A percentile compares a stretch with the other conserved stretches of the same genome.
phyloP scores from a whole-genome alignment of 2,329 filamentous ascomycete species.

The Penicillium decumbens region DNA sequence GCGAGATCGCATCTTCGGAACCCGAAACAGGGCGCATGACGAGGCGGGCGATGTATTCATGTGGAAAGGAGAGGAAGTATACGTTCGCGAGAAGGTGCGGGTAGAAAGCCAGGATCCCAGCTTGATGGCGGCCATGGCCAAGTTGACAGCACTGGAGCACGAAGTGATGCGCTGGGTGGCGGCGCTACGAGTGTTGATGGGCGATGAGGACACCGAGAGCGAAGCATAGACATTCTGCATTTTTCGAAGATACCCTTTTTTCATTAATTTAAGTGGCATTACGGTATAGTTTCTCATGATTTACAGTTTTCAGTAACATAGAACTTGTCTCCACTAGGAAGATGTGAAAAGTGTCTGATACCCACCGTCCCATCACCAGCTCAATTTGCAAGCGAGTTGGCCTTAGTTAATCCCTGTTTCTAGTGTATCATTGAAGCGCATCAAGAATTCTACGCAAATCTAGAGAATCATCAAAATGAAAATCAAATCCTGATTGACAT shows the following conservation, averaged over 20 bases:
- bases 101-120: constrained; percentile 88
- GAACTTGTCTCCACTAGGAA: neutral
- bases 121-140: constrained; percentile 75
- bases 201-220: constrained; percentile 49
- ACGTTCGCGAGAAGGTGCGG: constrained; percentile 81
- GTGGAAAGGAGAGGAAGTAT: constrained; percentile 67
- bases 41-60: constrained; percentile 74
- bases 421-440: neutral
- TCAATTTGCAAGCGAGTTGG: neutral
- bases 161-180: constrained; percentile 64
- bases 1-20: constrained; percentile 52
- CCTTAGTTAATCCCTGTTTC: neutral
- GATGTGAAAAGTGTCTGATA: too few relatives aligned
- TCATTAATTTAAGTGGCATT: neutral
- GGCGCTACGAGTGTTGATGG: constrained; percentile 75
- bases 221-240: constrained; percentile 19
- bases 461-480: too few relatives aligned
- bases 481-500: neutral
- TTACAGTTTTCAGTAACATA: neutral
- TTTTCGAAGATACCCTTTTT: neutral
- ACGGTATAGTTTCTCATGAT: neutral
- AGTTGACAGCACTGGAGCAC: constrained; percentile 72
- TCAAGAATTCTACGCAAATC: neutral
- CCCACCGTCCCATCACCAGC: too few relatives aligned
- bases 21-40: constrained; percentile 62